Conservation (phyloP, 2,329 filamentous ascomycete genomes). For the Aspergillus pseudonomiae region DNA sequence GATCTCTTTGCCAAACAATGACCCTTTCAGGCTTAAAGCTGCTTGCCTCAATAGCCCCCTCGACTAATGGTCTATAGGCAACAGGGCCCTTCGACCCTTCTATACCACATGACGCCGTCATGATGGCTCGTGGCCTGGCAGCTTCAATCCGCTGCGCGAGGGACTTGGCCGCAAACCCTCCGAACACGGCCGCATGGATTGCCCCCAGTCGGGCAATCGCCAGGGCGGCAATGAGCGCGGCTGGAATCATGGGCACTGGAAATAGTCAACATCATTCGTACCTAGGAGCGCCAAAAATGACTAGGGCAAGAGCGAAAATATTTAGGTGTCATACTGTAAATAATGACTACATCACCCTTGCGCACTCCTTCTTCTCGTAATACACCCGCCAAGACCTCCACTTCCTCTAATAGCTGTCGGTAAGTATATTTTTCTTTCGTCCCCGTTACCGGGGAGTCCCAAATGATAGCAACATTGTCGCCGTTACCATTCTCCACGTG, state of each 20-base stretch:
- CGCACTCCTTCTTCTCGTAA: constrained; percentile 78
- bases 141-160: constrained; percentile 88
- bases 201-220: constrained; percentile 81
- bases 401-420: constrained; percentile 72
- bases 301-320: not conserved
- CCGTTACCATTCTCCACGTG: constrained; percentile 83
- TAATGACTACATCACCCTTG: constrained; percentile 82
- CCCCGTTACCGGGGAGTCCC: constrained; percentile 82
- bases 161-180: constrained; percentile 80
- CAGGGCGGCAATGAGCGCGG: constrained; percentile 82
- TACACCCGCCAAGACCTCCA: constrained; percentile 79
- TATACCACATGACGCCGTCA: constrained; percentile 91
- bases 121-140: constrained; percentile 71
- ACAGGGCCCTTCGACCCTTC: constrained; percentile 81
- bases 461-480: constrained; percentile 74
- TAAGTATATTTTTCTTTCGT: constrained; percentile 77
- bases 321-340: constrained; percentile 70
- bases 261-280: not conserved
- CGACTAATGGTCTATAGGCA: constrained; percentile 75
- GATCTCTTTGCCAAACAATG: constrained; percentile 81
- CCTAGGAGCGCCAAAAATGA: not conserved
- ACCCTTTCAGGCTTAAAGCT: constrained; percentile 71
- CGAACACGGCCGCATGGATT: constrained; percentile 90
- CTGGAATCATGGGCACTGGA: constrained; percentile 93
- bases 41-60: constrained; percentile 70